Percentiles rank a stretch among this genome's conserved stretches.
Evolutionary conservation across 1,284 basidiomycete species (phyloP).

Genomic region (Gymnopus androsaceus): DNA sequence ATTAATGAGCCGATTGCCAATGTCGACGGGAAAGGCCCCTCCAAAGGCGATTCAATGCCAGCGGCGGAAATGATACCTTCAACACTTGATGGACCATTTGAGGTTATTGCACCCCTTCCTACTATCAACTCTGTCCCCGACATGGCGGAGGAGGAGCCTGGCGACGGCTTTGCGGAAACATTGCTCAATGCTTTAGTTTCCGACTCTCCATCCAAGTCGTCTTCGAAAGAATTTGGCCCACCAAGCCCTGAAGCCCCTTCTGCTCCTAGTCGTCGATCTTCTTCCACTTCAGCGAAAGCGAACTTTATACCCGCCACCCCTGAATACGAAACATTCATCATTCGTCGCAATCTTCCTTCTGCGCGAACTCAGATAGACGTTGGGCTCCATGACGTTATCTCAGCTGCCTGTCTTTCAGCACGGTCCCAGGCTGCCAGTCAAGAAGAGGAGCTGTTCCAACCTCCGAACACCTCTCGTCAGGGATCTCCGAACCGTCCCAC

Average conservation of each 20-base stretch:
- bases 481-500: constrained; percentile 36
- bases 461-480: constrained; percentile 44
- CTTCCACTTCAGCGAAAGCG: constrained; percentile 56
- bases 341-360: constrained; percentile 68
- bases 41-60: no score
- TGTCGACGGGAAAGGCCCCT: constrained; percentile 42
- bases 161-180: not conserved
- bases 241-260: not conserved
- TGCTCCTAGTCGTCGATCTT: constrained; percentile 53
- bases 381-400: constrained; percentile 69
- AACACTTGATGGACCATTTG: constrained; percentile 38
- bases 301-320: constrained; percentile 50
- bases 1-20: constrained; percentile 60
- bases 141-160: constrained; percentile 37
- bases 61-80: constrained; percentile 35
- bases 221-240: not conserved
- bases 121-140: constrained; percentile 68
- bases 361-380: constrained; percentile 71
- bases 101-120: constrained; percentile 44
- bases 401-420: constrained; percentile 61
- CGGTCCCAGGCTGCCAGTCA: constrained; percentile 59
- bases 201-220: not conserved
- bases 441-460: constrained; percentile 65
- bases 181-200: constrained; percentile 11
- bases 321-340: constrained; percentile 61